Base-by-base conservation (phyloP, 345 rosid species). In the Adansonia digitata region DNA sequence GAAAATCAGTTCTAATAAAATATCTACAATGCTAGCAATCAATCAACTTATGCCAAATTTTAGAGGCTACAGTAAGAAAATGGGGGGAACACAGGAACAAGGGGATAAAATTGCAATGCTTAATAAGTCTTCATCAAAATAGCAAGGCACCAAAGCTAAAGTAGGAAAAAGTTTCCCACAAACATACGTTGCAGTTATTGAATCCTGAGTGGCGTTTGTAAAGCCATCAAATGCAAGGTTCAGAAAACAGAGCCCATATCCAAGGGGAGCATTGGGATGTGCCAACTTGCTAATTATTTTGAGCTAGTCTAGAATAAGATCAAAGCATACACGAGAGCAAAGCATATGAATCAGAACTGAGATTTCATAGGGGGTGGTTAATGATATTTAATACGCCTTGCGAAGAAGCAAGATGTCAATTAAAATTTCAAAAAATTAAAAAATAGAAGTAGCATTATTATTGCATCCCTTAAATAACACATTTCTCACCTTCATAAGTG, bases 141-240 rank as follows among this genome's bases (percentile, higher is more conserved):
- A 42, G 24, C 15, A 22, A 31, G 56, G 35, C 11, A 59, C 60
- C 39, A 46, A 35, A 73, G 34, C 3, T 26, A 20, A 22, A 39
- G 35, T 43, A 22, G 20, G 27, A 22, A 40, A 60, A 34, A 5
- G 1, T 17, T 12, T 48, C 20, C 34, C 13, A 26, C 20, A 31
- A 9, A 40, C 77, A 70, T 84, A 91, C 99, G 98, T 86, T n/a
- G 84, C 88, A 9, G 83, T 87, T 43, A 95, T 85, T 39, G 99
- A 95, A 85, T 95, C 99, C 79, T 95, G 99, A 35, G 99, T 95
- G 34, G 99, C 98, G 56, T 95, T 95, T 68, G 99, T 95, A 81
- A 93, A 95, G 75, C 99, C 99, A 76, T 95, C 99, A 83, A 95
- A 95, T 76, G 92, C 91, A 45, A 95, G 97, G 84, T 95, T 95